Evolutionary conservation across 345 rosid genomes (phyloP), one percentile per base, ranked within the genome.

Genomic region (Aquilaria sinensis): DNA sequence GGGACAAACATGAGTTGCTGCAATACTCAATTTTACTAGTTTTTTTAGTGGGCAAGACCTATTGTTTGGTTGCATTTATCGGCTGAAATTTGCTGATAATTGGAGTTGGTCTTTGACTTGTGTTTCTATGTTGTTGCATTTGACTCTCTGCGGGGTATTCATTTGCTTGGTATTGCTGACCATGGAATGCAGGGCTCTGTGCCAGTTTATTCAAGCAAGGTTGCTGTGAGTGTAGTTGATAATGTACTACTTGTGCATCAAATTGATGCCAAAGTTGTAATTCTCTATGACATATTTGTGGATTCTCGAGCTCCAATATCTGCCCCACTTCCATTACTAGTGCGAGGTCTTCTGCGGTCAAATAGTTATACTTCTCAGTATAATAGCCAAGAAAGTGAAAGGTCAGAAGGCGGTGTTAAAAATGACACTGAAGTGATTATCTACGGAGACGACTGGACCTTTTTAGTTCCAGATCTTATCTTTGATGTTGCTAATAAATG

Each of bases 281-380:
- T 95, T 69, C 78, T 95, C n/a, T 95, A 95, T 70, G 99, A 91
- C 74, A 77, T 95, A 71, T 91, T 77, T 79, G 67, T 83, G 56
- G 96, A 91, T 77, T 89, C 98, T 77, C 92, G 85, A 74, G 96
- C 96, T 70, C 98, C 99, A 31, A 77, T 95, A 72, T 88, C 98
- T 76, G 99, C 99, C 56, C 99, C 99, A 14, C 98, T 95, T 70
- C 98, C 99, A 61, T 76, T 91, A 62, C 72, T 84, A 64, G 77
- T 87, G 80, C 83, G 96, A 79, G 89, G 94, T 69, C 69, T 80
- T 47, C 84, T 79, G 55, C 77, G 87, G 77, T 78, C 91, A 23
- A 72, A 57, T 63, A 58, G 69, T 70, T 63, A 70, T 68, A 79
- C 75, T 10, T 74, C 79, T 31, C 86, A 75, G 69, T 78, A 83